Evolutionary conservation across 164 flowering plant genomes (phyloP), one percentile per base, ranked within the genome.

Genomic region (Warburgia ugandensis): DNA sequence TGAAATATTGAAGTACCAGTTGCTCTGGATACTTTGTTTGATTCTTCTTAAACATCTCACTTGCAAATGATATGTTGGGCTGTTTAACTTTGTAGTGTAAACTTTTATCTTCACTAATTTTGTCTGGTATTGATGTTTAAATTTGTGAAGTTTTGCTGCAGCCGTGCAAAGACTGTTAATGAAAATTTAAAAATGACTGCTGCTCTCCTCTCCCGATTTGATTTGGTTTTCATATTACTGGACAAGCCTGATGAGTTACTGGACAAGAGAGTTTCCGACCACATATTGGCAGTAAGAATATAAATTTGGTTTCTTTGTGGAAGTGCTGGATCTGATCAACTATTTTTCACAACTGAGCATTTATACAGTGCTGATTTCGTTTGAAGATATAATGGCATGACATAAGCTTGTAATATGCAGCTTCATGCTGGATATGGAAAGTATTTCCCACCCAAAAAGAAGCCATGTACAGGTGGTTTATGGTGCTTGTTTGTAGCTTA

Each of bases 101-200:
- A 20, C 14, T 17, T 38, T 13, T 6, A 10, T 20, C 6, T 38
- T 38, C 13, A 33, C 37, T 14, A 16, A 14, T 38, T 37, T 38
- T 38, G n/a, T 38, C 14, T 16, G 7, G 17, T 23, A 23, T 26
- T 44, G 0, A 1, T 12, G 26, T 25, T 45, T 11, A 12, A 13
- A 21, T 42, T 19, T 46, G n/a, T 39, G 30, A 31, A 26, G 29
- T 50, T 27, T 28, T 27, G 31, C 48, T 79, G 72, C 97, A 94
- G 99, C 73, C 97, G 99, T 55, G 97, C 97, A 56, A 94, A 86
- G 74, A 94, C 99, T 17, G 97, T 94, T 55, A 94, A 94, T 50
- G 99, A 94, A 58, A 94, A 94, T 62, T 58, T 94, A 76, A 94
- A 89, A 74, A 89, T 94, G 91, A 86, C 74, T 69, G 83, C 86